Evolutionary conservation across 176 grass and related monocot genomes (phyloP), one percentile per base, ranked within the genome.

Genomic region (Dactylis glomerata): DNA sequence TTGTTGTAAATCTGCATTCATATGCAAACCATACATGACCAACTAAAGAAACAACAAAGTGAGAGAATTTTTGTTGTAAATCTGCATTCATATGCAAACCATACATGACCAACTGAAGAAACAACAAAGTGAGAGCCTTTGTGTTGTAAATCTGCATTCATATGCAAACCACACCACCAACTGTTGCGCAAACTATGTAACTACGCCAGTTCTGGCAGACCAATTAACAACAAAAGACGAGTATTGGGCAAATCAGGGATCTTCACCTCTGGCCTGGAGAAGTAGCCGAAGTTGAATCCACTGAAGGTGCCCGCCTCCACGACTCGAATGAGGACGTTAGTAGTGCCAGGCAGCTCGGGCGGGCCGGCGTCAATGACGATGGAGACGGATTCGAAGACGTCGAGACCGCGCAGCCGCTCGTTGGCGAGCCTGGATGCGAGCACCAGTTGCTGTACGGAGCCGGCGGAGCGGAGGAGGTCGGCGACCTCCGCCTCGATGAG

Each of bases 401-500:
- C 76, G 23, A 97, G 86, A 2, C 36, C 30, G 40, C 61, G 88
- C 68, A 97, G 72, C 57, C 83, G 92, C 11, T 58, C 71, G 68
- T 27, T 90, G 44, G 87, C 94, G 52, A 87, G 26, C 52, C 23
- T 63, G 32, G 89, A 86, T 8, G 83, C 85, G 54, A 72, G 69
- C 37, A 92, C 8, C 72, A 75, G 72, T 27, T 20, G 16, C 72
- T 92, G 89, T 59, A 97, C 83, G 44, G 94, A 90, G 27, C 41
- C 69, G 26, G 83, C 82, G 1, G 73, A 79, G 57, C 77, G 79
- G 81, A 97, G 86, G 54, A 87, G 86, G 69, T 90, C 89, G n/a
- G 51, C 30, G 26, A 92, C 88, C 83, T 94, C 94, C 15, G 92
- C 94, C 87, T 97, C 89, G 80, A 97, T 97, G 68, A 94, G 65